Evolutionary conservation across 352 stramenopile species (phyloP), one percentile per base, ranked within the genome.

Genomic region (Phytophthora nicotianae): DNA sequence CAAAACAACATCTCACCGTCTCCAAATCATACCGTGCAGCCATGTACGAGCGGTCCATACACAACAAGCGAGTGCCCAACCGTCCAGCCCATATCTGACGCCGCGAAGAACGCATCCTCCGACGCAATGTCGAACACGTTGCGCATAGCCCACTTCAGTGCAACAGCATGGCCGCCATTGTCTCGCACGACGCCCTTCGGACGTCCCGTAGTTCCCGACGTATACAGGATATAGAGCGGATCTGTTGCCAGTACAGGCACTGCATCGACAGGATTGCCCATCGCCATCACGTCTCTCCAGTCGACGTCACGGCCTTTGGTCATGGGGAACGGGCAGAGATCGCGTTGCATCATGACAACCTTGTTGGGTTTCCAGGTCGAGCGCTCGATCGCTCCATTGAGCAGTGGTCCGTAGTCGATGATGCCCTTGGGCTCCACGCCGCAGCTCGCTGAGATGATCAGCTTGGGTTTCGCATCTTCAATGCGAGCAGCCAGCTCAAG

Each of bases 1-100:
- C 32, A 51, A 5, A 49, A 51, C 10, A 10, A 8, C 17, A 56
- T 46, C n/a, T 35, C 33, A 48, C 8, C 13, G 19, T 35, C 13
- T n/a, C 11, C 32, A 48, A 43, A 52, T 27, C 58, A 5, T 74
- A 83, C 77, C 58, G 86, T 94, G 58, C 84, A 94, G 23, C 90
- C 93, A 51, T 92, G 74, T 0, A 97, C 53, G 4, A 98, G 69
- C 14, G 93, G 91, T 19, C 82, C 93, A 65, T 98, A 98, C 0
- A 97, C 82, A 53, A 89, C 88, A 68, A 94, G 96, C 1, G 77
- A 87, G 71, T 97, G 91, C 7, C 90, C 90, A 13, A 97, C 86
- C 14, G 90, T 83, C 93, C 93, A 98, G 9, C 93, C 92, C 72
- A 96, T 92, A 67, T 96, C 90, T 16, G 74, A 89, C 2, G 87